Evolutionary conservation across 306 rosid species (phyloP), one percentile per base, ranked within the genome.

Genomic region (Abrus precatorius): DNA sequence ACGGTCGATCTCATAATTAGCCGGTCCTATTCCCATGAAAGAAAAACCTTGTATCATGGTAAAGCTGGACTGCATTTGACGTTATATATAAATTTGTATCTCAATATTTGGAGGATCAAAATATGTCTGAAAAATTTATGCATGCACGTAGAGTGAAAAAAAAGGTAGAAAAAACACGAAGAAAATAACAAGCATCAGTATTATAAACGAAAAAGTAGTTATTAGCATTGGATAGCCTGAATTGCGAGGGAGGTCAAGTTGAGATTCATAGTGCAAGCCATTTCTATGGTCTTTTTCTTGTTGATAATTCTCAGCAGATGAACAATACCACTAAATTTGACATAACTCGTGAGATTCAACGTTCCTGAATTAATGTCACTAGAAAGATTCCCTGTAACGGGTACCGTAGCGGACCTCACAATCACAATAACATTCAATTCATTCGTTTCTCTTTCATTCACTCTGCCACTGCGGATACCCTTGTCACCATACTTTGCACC

Each of bases 231-330:
- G 41, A 88, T 57, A 68, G 74, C 85, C 41, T 80, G 83, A 73
- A 91, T 33, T 28, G 54, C 57, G 54, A 36, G 62, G n/a, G 84
- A 85, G n/a, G 65, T 80, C 77, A 91, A 80, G 32, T 83, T 76
- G 41, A 95, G 85, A 30, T 49, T 76, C 65, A 95, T 61, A 27
- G 68, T 3, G 72, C 99, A 93, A 59, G 72, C 80, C 88, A 89
- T 55, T 45, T 88, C 74, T 1, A 74, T 1, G 11, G 50, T 85
- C 68, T 52, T 82, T 50, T 69, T 90, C 78, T 12, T 76, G 30
- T 82, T 77, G 0, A 93, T 9, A 62, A 87, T 76, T 57, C 89
- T 85, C 27, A 90, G 6, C 72, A 90, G 48, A 5, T 53, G 74
- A 52, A 91, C 86, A 0, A 13, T 74, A 1, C 99, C 97, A 63